Base-by-base conservation (phyloP, 495 filamentous ascomycete species). In the Gamarada debralockiae region DNA sequence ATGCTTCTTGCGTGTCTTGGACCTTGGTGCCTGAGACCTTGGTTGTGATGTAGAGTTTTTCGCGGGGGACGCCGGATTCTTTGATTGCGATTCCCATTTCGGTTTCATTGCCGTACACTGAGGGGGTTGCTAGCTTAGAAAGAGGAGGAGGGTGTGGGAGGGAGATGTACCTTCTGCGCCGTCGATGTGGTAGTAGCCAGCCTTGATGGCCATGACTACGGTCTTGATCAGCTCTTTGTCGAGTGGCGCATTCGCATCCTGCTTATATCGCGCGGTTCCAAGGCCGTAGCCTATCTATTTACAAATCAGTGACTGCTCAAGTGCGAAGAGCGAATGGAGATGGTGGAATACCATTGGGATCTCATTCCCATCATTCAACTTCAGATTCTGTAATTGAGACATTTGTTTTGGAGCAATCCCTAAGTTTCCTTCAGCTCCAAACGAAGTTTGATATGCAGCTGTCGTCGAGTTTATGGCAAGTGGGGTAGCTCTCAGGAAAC, bases 121-220 rank as follows among this genome's bases (percentile, higher is more conserved):
- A 29, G 31, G 25, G 18, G 29, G 6, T 10, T 22, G 40, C 48
- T 43, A 55, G 50, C 29, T 21, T 45, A 42, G 20, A n/a, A 29
- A 1, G 4, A 18, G 51, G 13, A 22, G 4, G 18, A 10, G 7
- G 13, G 17, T 7, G 29, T 13, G 10, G 33, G 17, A 31, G 50
- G 12, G 22, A 27, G 12, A 49, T 44, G 47, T 61, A 79, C 77
- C 58, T 70, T 95, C 85, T 23, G 90, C 90, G 9, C 85, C 83
- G 67, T 96, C 90, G 15, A 92, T 72, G 60, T 95, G 89, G 48
- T 72, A 67, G 67, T 85, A 95, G 21, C 87, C 89, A 27, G 81
- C 67, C 42, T 79, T 78, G 56, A 91, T 80, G 3, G 90, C 87
- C 23, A 68, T 79, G 41, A 89, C 78, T n/a, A 83, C 74, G 13